phyloP scores from a whole-genome alignment of 148 eudicot genomes.

The Hydrangea macrophylla region DNA sequence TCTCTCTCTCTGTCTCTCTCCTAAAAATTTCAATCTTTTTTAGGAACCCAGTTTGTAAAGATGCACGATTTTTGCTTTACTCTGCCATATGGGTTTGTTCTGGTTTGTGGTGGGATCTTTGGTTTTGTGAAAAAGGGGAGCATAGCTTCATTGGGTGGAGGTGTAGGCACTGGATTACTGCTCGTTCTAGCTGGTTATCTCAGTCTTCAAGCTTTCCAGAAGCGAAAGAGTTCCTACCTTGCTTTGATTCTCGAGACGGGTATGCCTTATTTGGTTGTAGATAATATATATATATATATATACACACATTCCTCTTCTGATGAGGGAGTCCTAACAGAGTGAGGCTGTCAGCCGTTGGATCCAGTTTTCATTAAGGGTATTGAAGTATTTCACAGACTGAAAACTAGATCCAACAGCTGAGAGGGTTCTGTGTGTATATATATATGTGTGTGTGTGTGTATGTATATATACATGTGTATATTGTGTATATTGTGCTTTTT shows the following conservation, averaged over 20 bases:
- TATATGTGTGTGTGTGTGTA: not conserved
- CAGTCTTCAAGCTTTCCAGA: constrained; percentile 67
- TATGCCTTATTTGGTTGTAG: constrained; percentile 13
- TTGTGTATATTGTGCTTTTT: not conserved
- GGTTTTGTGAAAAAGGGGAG: constrained; percentile 83
- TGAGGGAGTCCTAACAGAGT: no score
- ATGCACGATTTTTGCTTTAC: constrained; percentile 99
- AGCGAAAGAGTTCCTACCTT: constrained; percentile 64
- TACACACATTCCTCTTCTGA: not conserved
- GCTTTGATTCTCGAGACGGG: constrained; percentile 80
- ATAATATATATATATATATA: not conserved
- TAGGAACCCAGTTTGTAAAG: constrained; percentile 17
- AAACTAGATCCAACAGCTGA: no score
- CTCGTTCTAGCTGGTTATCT: constrained; percentile 83
- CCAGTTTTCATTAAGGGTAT: no score
- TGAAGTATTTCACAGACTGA: no score
- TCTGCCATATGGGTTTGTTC: constrained; percentile 79
- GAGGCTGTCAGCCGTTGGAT: no score
- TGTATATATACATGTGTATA: not conserved
- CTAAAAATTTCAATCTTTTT: not conserved
- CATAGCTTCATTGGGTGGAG: constrained; percentile 81
- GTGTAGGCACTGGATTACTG: constrained; percentile 73
- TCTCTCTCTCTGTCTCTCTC: not conserved
- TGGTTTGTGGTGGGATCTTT: constrained; percentile 65
- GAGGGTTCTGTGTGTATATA: no score